Conservation (phyloP, 169 alveolate genomes). For the Eimeria maxima region DNA sequence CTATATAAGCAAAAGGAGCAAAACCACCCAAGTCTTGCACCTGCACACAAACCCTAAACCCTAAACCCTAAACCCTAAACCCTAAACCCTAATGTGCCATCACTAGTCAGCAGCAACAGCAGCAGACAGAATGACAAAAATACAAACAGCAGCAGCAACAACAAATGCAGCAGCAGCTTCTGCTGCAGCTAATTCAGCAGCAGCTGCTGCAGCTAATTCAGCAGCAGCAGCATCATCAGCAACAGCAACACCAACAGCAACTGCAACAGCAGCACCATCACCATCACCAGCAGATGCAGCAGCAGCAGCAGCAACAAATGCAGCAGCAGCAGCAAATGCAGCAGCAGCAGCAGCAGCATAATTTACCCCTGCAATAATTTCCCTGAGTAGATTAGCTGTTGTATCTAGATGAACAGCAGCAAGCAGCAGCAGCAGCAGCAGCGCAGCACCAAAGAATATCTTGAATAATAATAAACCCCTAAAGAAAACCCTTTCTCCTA, state of each 20-base stretch:
- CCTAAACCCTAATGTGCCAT: background rate
- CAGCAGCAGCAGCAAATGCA: background rate
- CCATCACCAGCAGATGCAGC: background rate
- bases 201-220: background rate
- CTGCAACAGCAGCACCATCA: background rate
- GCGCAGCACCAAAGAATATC: background rate
- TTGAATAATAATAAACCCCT: background rate
- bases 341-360: slow-evolving; percentile 42
- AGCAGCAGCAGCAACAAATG: background rate
- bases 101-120: background rate
- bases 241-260: background rate
- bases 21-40: slow-evolving; percentile 43
- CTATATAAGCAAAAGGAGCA: slow-evolving; percentile 70
- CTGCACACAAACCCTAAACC: slow-evolving; percentile 28
- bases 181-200: background rate
- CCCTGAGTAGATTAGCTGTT: background rate
- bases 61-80: slow-evolving; percentile 41
- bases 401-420: background rate
- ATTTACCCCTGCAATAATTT: background rate
- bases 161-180: background rate
- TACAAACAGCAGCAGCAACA: background rate
- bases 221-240: slow-evolving; percentile 22
- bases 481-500: background rate
- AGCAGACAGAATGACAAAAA: background rate
- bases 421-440: background rate